Evolutionary conservation across 2,329 filamentous ascomycete genomes (phyloP).

Genomic region (Fusarium sp.): DNA sequence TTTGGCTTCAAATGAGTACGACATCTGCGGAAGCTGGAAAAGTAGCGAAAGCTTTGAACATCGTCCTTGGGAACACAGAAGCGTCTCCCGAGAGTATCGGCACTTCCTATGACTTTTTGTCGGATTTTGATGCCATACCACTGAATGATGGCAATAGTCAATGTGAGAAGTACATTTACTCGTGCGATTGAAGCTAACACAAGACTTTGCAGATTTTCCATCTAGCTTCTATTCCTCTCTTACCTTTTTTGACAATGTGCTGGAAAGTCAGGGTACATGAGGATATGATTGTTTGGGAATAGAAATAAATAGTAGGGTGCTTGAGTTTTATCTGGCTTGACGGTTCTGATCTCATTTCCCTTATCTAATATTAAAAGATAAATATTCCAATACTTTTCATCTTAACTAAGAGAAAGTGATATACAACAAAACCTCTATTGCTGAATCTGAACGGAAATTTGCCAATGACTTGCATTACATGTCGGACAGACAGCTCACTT

Average conservation of each 20-base stretch:
- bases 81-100: not conserved
- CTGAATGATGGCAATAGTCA: not conserved
- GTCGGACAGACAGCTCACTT: too few relatives aligned
- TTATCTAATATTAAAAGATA: too few relatives aligned
- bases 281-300: too few relatives aligned
- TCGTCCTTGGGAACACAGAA: not conserved
- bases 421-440: too few relatives aligned
- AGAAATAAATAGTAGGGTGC: too few relatives aligned
- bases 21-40: not conserved
- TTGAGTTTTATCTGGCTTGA: too few relatives aligned
- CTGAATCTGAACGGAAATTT: too few relatives aligned
- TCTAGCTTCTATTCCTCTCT: not conserved
- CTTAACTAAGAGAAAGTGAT: too few relatives aligned
- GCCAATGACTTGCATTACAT: too few relatives aligned
- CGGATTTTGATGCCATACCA: not conserved
- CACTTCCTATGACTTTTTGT: not conserved
- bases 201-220: not conserved
- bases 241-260: not conserved
- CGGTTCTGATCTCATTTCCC: too few relatives aligned
- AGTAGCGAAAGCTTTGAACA: not conserved
- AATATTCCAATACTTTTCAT: too few relatives aligned
- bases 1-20: not conserved
- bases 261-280: not conserved
- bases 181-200: too few relatives aligned
- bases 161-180: not conserved